Evolutionary conservation across 208 protist genomes (phyloP), one percentile per base, ranked within the genome.

Genomic region (Trypanosoma brucei): DNA sequence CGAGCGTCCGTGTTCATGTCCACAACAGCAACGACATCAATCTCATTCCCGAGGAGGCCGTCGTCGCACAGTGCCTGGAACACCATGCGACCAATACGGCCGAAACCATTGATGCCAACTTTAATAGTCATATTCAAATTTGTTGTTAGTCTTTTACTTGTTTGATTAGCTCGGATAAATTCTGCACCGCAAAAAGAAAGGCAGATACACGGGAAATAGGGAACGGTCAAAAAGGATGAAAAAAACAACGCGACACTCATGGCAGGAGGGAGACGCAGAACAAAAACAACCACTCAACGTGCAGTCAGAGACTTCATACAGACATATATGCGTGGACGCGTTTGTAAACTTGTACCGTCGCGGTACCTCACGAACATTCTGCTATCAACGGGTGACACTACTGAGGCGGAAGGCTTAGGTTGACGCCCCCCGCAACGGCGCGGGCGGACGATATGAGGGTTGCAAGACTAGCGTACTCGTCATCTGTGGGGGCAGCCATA

Each of bases 61-160:
- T 84, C 78, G 39, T 87, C 82, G 46, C 82, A 75, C 14, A 93
- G 70, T 50, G 92, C 77, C 68, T 97, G 91, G 65, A 97, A 84
- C n/a, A 99, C 98, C 59, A 99, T 83, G 69, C 98, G 88, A 61
- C 98, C 98, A 75, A 99, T 99, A 68, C 98, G 88, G 75, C 98
- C 98, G 72, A 99, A 99, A 61, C 98, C 98, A 81, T 99, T 99
- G 80, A 98, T 98, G 57, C 95, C 97, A 59, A 98, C 76, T 68
- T 89, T 88, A 69, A 93, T 79, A 60, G 83, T 71, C 65, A 71
- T 71, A 14, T 22, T 49, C 4, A 33, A 34, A 37, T 59, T 46
- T 14, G 1, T 65, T 59, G 14, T 64, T 46, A 6, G 49, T 1
- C 59, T n/a, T n/a, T 54, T 54, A 54, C 6, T 8, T 54, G n/a